These are phyloP conservation scores for Mrakia gelida DNA, from an alignment of 768 basidiomycete species.

Conservation along the genomic window DNA sequence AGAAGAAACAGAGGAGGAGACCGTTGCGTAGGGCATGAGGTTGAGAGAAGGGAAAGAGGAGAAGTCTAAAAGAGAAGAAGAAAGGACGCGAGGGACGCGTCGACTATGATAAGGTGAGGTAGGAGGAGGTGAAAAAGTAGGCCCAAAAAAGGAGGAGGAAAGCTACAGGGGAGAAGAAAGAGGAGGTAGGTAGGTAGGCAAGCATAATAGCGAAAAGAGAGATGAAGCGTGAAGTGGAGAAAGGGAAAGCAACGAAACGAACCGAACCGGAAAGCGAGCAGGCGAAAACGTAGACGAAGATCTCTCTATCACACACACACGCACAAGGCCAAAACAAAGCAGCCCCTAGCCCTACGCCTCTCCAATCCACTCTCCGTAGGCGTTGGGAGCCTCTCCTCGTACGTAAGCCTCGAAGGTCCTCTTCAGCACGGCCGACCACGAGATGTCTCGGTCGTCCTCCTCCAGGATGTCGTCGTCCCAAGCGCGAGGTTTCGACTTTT, in stretches of 20 bases:
- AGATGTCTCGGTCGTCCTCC: slow-evolving; percentile 72
- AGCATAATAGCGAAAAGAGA: neutral
- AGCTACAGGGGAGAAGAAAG: neutral
- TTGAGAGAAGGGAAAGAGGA: too few relatives aligned
- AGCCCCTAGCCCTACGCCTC: slow-evolving; percentile 40
- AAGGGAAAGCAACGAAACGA: neutral
- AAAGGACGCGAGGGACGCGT: too few relatives aligned
- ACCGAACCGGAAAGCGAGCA: too few relatives aligned
- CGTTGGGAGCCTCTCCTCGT: slow-evolving; percentile 84
- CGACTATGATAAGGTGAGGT: too few relatives aligned
- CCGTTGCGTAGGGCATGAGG: slow-evolving; percentile 5
- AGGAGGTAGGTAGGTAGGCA: neutral
- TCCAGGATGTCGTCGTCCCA: slow-evolving; percentile 41
- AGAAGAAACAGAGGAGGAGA: too few relatives aligned
- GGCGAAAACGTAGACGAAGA: neutral
- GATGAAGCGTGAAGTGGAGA: neutral
- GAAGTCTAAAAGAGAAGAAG: too few relatives aligned
- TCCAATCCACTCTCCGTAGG: slow-evolving; percentile 79
- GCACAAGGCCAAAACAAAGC: neutral
- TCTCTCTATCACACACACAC: neutral
- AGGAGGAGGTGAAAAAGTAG: too few relatives aligned
- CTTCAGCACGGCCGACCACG: slow-evolving; percentile 92
- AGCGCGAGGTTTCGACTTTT: neutral
- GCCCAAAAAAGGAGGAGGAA: too few relatives aligned
- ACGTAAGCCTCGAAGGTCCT: slow-evolving; percentile 90